A percentile compares a stretch with the other conserved stretches of the same genome.
phyloP scores from a whole-genome alignment of 2,329 filamentous ascomycete species.

The Aspergillus glaucus region DNA sequence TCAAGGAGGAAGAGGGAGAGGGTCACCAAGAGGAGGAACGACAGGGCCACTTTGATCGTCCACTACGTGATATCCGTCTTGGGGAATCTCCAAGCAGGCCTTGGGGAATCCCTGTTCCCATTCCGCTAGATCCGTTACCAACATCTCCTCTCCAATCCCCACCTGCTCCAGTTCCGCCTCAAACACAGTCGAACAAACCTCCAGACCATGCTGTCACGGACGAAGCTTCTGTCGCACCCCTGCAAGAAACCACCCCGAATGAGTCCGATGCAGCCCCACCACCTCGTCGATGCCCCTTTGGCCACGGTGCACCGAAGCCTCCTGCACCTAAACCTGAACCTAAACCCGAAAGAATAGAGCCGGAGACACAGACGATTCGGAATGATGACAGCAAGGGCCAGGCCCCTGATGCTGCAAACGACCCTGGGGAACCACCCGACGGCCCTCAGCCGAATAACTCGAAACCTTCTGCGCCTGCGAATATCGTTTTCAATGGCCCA shows the following conservation, averaged over 20 bases:
- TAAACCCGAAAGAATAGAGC: conserved; percentile 7
- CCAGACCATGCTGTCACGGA: conserved; percentile 5
- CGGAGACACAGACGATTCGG: conserved; percentile 10
- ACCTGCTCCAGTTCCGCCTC: conserved; percentile 14
- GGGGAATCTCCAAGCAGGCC: conserved; percentile 89
- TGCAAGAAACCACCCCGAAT: conserved; percentile 4
- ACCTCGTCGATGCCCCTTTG: conserved; percentile 31
- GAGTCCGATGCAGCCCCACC: conserved; percentile 10
- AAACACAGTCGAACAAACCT: conserved; percentile 10
- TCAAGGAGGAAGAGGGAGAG: conserved; percentile 35
- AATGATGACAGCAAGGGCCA: conserved; percentile 9
- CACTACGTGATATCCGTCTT: conserved; percentile 81
- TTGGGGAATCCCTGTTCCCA: conserved; percentile 82
- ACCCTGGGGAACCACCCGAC: conserved; percentile 3
- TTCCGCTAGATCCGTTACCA: conserved; percentile 39
- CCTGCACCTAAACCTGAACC: background rate
- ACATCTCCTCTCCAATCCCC: conserved; percentile 19
- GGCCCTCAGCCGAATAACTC: conserved; percentile 9
- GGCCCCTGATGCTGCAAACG: conserved; percentile 2
- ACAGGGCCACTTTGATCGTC: conserved; percentile 71
- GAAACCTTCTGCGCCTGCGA: conserved; percentile 39
- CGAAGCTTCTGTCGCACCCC: conserved; percentile 7
- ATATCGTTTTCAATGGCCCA: conserved; percentile 84
- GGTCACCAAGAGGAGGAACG: conserved; percentile 52
- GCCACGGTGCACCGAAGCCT: conserved; percentile 19